Evolutionary conservation across 2,329 filamentous ascomycete species (phyloP).

Genomic region (Penicillium expansum): DNA sequence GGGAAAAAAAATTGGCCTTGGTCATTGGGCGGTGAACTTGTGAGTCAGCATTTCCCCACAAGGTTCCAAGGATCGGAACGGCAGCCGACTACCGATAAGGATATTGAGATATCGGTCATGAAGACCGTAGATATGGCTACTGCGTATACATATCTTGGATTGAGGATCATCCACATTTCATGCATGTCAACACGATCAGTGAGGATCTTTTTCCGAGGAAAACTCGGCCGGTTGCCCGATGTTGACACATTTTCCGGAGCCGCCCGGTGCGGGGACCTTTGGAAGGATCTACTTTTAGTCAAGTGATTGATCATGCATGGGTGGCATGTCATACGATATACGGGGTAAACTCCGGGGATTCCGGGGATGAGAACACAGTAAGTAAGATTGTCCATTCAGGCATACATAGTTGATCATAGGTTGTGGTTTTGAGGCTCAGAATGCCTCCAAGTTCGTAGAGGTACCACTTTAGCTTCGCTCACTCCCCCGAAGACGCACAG

Average conservation of each 20-base stretch:
- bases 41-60: slow-evolving; percentile 25
- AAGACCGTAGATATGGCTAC: background rate
- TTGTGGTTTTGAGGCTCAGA: slow-evolving; percentile 3
- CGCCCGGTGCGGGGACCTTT: slow-evolving; percentile 2
- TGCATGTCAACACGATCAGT: background rate
- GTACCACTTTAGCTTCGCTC: slow-evolving; percentile 67
- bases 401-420: slow-evolving; percentile 10
- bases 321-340: background rate
- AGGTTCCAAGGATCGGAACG: too few relatives aligned
- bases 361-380: background rate
- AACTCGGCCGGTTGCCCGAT: slow-evolving; percentile 1
- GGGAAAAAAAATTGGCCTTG: slow-evolving; percentile 8
- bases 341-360: background rate
- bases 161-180: background rate
- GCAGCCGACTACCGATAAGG: slow-evolving; percentile 3
- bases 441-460: slow-evolving; percentile 9
- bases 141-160: background rate
- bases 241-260: background rate
- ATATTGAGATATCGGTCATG: background rate
- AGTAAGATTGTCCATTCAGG: slow-evolving; percentile 8
- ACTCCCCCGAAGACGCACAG: slow-evolving; percentile 88
- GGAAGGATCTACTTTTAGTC: background rate
- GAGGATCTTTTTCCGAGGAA: slow-evolving; percentile 2
- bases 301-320: background rate
- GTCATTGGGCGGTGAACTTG: slow-evolving; percentile 22